Conservation (phyloP, 345 rosid genomes). For the Gossypium mustelinum region DNA sequence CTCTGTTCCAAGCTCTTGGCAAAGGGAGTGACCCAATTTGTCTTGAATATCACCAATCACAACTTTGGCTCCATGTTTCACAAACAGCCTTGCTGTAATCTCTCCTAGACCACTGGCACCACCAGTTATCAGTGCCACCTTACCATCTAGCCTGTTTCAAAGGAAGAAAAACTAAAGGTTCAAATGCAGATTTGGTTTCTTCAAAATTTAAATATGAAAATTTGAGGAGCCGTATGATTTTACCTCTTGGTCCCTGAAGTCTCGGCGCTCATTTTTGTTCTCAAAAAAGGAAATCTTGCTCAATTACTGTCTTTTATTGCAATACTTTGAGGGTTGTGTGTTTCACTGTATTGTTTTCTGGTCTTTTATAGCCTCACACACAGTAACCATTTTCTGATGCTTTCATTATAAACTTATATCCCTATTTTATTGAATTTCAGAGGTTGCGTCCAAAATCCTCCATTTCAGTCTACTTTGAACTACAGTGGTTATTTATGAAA, state of each 20-base stretch:
- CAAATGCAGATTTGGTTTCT: not conserved
- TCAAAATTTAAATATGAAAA: not conserved
- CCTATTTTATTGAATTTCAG: too few relatives aligned
- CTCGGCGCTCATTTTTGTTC: not conserved
- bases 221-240: not conserved
- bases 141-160: not conserved
- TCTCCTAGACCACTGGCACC: not conserved
- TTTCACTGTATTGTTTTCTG: not conserved
- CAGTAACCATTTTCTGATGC: not conserved
- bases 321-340: not conserved
- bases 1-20: not conserved
- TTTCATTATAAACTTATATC: not conserved
- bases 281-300: not conserved
- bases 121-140: not conserved
- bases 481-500: too few relatives aligned
- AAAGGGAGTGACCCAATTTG: not conserved
- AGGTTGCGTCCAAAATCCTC: too few relatives aligned
- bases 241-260: not conserved
- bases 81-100: not conserved
- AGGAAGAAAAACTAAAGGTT: not conserved
- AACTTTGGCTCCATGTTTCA: slow-evolving; percentile 4
- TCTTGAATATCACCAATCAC: not conserved
- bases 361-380: not conserved
- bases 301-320: not conserved
- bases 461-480: too few relatives aligned